phyloP scores from a whole-genome alignment of 805 yeast species.

The Candida silvicultrix region DNA sequence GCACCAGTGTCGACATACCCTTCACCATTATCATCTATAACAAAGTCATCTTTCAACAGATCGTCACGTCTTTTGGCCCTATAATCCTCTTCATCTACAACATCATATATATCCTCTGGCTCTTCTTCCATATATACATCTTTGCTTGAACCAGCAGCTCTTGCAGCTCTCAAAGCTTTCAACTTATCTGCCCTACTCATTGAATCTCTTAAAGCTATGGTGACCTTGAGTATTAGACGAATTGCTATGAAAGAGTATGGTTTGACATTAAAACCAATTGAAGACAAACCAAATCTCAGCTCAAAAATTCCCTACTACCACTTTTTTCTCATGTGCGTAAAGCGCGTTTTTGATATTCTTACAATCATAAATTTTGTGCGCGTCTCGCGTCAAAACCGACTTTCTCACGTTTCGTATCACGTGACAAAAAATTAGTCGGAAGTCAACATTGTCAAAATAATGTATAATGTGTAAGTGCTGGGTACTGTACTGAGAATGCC shows the following conservation, averaged over 20 bases:
- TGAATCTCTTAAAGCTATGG: not conserved
- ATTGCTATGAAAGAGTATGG: no score
- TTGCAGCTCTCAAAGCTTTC: slow-evolving; percentile 56
- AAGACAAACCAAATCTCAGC: not conserved
- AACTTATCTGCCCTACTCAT: slow-evolving; percentile 42
- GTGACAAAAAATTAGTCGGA: not conserved
- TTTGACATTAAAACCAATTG: not conserved
- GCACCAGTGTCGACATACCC: slow-evolving; percentile 93
- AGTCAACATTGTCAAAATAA: no score
- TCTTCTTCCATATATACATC: slow-evolving; percentile 40
- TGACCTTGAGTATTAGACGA: not conserved
- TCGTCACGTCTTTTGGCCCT: slow-evolving; percentile 73
- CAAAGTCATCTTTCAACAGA: slow-evolving; percentile 83
- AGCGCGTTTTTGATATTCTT: not conserved
- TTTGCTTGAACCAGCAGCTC: slow-evolving; percentile 42
- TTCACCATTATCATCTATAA: slow-evolving; percentile 88
- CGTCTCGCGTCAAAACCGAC: not conserved
- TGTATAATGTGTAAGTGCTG: no score
- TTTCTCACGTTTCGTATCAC: not conserved
- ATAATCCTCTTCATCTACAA: slow-evolving; percentile 76
- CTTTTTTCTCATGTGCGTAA: not conserved
- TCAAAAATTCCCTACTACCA: not conserved
- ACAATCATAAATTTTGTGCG: not conserved
- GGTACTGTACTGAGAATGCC: not conserved
- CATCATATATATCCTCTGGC: slow-evolving; percentile 69